A percentile compares a stretch with the other conserved stretches of the same genome.
Conservation (phyloP, 2,329 filamentous ascomycete genomes). For the Dothistroma septosporum region DNA sequence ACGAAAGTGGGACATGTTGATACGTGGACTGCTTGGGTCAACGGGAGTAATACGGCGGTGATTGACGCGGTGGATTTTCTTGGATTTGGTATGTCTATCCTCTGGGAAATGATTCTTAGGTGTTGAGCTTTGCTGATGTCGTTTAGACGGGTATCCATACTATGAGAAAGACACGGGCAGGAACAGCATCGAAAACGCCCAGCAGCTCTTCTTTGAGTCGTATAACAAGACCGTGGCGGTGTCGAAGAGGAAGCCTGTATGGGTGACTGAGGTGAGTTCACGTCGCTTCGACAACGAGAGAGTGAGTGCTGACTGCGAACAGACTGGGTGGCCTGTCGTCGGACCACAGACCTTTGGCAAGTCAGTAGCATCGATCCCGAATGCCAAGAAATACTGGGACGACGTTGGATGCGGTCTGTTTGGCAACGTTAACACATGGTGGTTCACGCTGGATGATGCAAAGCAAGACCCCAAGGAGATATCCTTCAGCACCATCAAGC, state of each 20-base stretch:
- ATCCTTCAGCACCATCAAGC: slow-evolving; percentile 8
- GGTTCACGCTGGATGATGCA: slow-evolving; percentile 52
- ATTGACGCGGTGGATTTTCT: slow-evolving; percentile 70
- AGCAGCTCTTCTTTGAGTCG: slow-evolving; percentile 64
- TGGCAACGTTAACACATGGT: slow-evolving; percentile 61
- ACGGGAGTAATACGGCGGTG: slow-evolving; percentile 65
- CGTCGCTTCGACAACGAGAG: neutral
- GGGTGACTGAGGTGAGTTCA: slow-evolving; percentile 1
- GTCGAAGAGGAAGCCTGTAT: slow-evolving; percentile 58
- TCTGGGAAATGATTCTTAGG: neutral
- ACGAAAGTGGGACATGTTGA: slow-evolving; percentile 77
- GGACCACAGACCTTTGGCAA: slow-evolving; percentile 59
- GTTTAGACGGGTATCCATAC: slow-evolving; percentile 56
- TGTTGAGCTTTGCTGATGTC: neutral
- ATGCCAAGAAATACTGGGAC: slow-evolving; percentile 78
- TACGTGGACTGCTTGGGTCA: slow-evolving; percentile 73
- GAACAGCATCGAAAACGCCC: slow-evolving; percentile 61
- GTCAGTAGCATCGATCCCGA: slow-evolving; percentile 60
- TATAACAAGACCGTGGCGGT: slow-evolving; percentile 56
- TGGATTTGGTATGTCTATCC: slow-evolving; percentile 63
- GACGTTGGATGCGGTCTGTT: slow-evolving; percentile 69
- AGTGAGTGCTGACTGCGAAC: neutral
- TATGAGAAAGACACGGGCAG: slow-evolving; percentile 63
- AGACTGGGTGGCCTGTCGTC: slow-evolving; percentile 80
- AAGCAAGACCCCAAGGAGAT: slow-evolving; percentile 8